A percentile compares a stretch with the other conserved stretches of the same genome.
phyloP scores from a whole-genome alignment of 306 rosid species.

The Crataegus laevigata region DNA sequence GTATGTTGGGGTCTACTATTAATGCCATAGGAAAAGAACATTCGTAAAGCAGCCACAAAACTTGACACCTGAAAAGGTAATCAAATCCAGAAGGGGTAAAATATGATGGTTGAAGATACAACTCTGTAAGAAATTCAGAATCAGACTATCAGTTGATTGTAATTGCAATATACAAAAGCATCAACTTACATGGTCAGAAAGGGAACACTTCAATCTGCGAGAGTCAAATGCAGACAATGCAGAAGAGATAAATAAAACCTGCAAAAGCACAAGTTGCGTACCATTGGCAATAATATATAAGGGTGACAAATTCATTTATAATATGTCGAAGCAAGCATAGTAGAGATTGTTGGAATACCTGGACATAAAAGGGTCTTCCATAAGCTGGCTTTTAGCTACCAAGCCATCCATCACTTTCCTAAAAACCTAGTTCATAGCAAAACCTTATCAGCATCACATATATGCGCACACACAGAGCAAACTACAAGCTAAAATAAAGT shows the following conservation, averaged over 20 bases:
- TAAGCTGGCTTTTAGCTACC: slow-evolving; percentile 46
- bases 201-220: slow-evolving; percentile 58
- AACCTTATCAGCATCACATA: slow-evolving; percentile 14
- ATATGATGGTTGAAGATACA: not conserved
- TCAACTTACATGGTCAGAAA: slow-evolving; percentile 79
- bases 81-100: slow-evolving; percentile 12
- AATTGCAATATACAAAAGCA: slow-evolving; percentile 4
- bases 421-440: slow-evolving; percentile 42
- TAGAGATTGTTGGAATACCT: slow-evolving; percentile 33
- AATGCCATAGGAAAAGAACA: slow-evolving; percentile 72
- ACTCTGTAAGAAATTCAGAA: not conserved
- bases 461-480: not conserved
- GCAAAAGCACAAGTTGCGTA: slow-evolving; percentile 24
- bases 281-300: slow-evolving; percentile 10
- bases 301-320: slow-evolving; percentile 2
- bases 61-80: slow-evolving; percentile 59
- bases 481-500: not conserved
- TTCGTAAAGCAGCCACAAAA: slow-evolving; percentile 67
- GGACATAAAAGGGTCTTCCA: slow-evolving; percentile 56
- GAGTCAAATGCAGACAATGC: slow-evolving; percentile 67
- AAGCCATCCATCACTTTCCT: slow-evolving; percentile 79
- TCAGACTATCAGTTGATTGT: not conserved
- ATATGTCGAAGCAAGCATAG: not conserved
- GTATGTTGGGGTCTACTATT: slow-evolving; percentile 33
- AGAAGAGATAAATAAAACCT: slow-evolving; percentile 83